phyloP scores from a whole-genome alignment of 1,284 basidiomycete genomes.

The Cutaneotrichosporon cyanovorans region DNA sequence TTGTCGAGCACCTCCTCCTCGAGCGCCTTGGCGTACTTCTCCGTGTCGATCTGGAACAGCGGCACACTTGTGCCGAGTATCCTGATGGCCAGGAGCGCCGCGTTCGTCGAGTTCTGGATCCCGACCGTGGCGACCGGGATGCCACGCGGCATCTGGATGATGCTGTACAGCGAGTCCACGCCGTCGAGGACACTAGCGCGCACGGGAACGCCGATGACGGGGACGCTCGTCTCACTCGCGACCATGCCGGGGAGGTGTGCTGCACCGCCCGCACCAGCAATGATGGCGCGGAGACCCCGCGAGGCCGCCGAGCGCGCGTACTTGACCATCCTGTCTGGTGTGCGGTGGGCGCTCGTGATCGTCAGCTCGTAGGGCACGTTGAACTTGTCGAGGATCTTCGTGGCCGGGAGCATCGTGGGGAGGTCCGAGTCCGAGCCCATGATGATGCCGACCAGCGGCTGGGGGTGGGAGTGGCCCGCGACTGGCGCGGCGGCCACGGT shows the following conservation, averaged over 20 bases:
- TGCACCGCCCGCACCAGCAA: constrained; percentile 94
- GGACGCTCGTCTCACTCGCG: constrained; percentile 82
- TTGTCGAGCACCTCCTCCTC: constrained; percentile 80
- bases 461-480: constrained; percentile 51
- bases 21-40: constrained; percentile 64
- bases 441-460: constrained; percentile 86
- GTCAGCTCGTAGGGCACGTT: constrained; percentile 84
- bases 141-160: constrained; percentile 99
- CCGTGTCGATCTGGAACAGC: constrained; percentile 59
- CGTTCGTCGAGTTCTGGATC: constrained; percentile 93
- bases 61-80: constrained; percentile 75
- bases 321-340: constrained; percentile 74
- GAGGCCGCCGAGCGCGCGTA: constrained; percentile 72
- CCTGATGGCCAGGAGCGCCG: constrained; percentile 81
- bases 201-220: constrained; percentile 94
- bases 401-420: constrained; percentile 83
- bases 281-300: constrained; percentile 69
- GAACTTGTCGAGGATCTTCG: constrained; percentile 75
- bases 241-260: constrained; percentile 99
- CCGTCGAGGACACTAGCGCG: constrained; percentile 91
- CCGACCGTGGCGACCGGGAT: constrained; percentile 96
- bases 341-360: constrained; percentile 93
- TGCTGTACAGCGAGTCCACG: constrained; percentile 91
- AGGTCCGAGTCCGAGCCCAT: constrained; percentile 99
- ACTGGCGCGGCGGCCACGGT: constrained; percentile 52